Evolutionary conservation across 2,329 filamentous ascomycete species (phyloP).

Genomic region (Pseudogymnoascus sp.): DNA sequence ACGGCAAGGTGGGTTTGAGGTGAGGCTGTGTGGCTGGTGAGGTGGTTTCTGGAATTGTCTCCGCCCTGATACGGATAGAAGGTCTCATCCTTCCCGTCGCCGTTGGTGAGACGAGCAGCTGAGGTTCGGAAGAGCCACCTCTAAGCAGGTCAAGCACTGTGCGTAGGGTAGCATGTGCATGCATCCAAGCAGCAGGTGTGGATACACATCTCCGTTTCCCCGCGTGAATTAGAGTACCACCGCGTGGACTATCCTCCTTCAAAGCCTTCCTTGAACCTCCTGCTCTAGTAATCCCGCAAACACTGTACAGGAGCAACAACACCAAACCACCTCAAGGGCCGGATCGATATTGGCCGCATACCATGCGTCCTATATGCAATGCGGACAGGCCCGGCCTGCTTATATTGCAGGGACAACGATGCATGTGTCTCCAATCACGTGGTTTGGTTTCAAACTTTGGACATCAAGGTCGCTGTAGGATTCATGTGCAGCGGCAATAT

Average conservation of each 20-base stretch:
- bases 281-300: neutral
- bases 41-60: neutral
- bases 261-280: neutral
- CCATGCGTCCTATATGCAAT: slow-evolving; percentile 4
- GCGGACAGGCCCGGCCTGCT: neutral
- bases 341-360: slow-evolving; percentile 4
- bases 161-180: slow-evolving; percentile 7
- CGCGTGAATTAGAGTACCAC: neutral
- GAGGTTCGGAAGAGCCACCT: neutral
- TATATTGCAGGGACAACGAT: neutral
- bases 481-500: neutral
- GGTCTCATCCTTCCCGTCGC: neutral
- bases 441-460: neutral
- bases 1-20: neutral
- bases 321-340: neutral
- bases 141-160: neutral
- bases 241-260: neutral
- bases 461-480: neutral
- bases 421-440: slow-evolving; percentile 7
- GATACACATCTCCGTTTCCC: slow-evolving; percentile 6
- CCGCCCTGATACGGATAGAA: neutral
- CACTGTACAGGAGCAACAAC: neutral
- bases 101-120: neutral
- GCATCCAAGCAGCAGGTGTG: neutral
- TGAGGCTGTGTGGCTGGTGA: neutral